Conservation (phyloP, 805 yeast genomes). For the Novakomyces olei region DNA sequence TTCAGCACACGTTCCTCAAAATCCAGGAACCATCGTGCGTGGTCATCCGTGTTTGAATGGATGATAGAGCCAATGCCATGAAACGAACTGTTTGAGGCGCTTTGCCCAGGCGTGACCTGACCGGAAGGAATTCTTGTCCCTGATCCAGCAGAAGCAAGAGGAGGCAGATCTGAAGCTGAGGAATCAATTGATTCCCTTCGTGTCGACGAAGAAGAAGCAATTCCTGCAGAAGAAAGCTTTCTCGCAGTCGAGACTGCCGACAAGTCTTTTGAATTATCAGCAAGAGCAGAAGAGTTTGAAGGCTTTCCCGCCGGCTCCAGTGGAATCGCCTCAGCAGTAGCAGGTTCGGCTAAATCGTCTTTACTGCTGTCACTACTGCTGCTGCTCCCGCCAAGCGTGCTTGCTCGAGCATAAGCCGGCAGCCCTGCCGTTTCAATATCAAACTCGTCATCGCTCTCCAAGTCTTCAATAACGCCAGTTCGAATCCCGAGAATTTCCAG, state of each 20-base stretch:
- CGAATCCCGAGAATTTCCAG: conserved; percentile 80
- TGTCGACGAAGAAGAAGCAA: background rate
- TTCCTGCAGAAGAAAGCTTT: background rate
- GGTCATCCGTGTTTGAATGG: conserved; percentile 34
- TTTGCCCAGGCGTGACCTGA: conserved; percentile 4
- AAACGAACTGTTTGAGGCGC: conserved; percentile 7
- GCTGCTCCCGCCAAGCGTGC: background rate
- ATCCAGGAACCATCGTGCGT: conserved; percentile 74
- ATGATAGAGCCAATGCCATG: too few species aligned
- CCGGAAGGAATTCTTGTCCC: conserved; percentile 4
- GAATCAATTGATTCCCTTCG: conserved; percentile 11
- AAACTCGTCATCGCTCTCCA: conserved; percentile 79
- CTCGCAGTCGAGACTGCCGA: background rate
- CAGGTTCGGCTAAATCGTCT: conserved; percentile 1
- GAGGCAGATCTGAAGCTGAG: conserved; percentile 21
- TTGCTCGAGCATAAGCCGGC: background rate
- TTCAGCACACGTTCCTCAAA: conserved; percentile 51
- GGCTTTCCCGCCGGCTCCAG: conserved; percentile 6
- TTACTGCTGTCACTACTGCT: background rate
- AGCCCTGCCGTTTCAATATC: conserved; percentile 2
- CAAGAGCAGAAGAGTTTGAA: background rate
- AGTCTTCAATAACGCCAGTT: conserved; percentile 66
- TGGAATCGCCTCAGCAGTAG: conserved; percentile 10
- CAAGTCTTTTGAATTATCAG: background rate
- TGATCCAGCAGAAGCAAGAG: conserved; percentile 4